Evolutionary conservation across 345 rosid genomes (phyloP), one percentile per base, ranked within the genome.

Genomic region (Abelmoschus esculentus): DNA sequence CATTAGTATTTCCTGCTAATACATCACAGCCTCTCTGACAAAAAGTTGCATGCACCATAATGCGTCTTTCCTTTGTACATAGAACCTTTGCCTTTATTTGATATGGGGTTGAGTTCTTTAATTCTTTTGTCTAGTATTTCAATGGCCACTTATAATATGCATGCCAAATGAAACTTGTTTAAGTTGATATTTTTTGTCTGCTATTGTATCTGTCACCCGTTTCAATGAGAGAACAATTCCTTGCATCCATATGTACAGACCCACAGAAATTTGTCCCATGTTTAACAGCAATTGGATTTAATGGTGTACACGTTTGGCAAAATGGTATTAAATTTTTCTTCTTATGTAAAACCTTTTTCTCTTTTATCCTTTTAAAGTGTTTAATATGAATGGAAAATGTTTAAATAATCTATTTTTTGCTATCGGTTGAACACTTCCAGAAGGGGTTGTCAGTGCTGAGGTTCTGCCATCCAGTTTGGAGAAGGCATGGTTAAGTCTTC

Each of bases 401-500:
- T 70, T 36, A 58, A 58, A 14, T 38, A 36, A 9, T 38, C 42
- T 38, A 38, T 38, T 38, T 1, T 38, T 38, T 63, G 72, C 42
- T 83, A 55, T 49, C 46, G 42, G 58, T 62, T 40, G 12, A 61
- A 71, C 19, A 18, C 59, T 60, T 53, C 46, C 84, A 91, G 97
- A 84, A 75, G 98, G 96, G 70, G 83, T 75, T 74, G 72, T 93
- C n/a, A 52, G 72, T 77, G 86, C 97, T 77, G 91, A 88, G 80
- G 86, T 53, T 70, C 77, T 93, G 18, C 83, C 90, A 28, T 84
- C 92, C 61, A 80, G 77, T 77, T 85, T 93, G 61, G 95, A 91
- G 79, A 86, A 86, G 76, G 97, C 89, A 7, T 88, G 87, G 89
- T 31, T 91, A 78, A 85, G 89, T 73, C 92, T 93, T 78, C 97